Evolutionary conservation across 768 basidiomycete genomes (phyloP).

Genomic region (Panellus pusillus): DNA sequence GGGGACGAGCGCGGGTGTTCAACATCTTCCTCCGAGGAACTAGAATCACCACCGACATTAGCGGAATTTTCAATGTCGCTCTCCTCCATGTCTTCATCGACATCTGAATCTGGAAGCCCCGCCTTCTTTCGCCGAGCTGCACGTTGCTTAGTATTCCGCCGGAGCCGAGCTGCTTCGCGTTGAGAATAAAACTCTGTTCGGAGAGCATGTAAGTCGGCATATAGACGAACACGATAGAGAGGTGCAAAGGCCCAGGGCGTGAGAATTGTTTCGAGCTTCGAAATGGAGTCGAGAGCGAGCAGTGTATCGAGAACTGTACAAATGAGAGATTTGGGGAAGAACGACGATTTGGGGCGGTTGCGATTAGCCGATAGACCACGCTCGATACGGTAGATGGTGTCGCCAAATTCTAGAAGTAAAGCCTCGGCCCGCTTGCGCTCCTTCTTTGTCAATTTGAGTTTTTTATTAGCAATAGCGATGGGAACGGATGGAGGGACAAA

Average conservation of each 20-base stretch:
- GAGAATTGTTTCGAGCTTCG: neutral
- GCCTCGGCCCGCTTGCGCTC: neutral
- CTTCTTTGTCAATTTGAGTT: neutral
- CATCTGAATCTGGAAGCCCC: neutral
- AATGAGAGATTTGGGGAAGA: neutral
- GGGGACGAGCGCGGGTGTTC: conserved; percentile 4
- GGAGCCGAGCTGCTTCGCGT: neutral
- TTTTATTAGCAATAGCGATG: neutral
- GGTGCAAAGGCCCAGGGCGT: neutral
- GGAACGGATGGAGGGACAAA: neutral
- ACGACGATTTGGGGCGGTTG: neutral
- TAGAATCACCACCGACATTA: neutral
- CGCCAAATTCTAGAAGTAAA: neutral
- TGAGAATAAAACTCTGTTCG: neutral
- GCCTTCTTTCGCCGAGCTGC: too few species aligned
- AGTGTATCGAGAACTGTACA: neutral
- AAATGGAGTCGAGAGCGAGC: neutral
- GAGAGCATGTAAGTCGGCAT: neutral
- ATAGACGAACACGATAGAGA: neutral
- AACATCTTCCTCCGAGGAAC: neutral
- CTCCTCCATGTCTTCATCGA: neutral
- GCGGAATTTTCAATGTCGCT: neutral
- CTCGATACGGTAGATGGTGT: too few species aligned
- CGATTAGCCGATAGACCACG: neutral
- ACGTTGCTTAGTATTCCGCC: neutral